Conservation (phyloP, 1,284 basidiomycete species). For the Boletellus sp. region DNA sequence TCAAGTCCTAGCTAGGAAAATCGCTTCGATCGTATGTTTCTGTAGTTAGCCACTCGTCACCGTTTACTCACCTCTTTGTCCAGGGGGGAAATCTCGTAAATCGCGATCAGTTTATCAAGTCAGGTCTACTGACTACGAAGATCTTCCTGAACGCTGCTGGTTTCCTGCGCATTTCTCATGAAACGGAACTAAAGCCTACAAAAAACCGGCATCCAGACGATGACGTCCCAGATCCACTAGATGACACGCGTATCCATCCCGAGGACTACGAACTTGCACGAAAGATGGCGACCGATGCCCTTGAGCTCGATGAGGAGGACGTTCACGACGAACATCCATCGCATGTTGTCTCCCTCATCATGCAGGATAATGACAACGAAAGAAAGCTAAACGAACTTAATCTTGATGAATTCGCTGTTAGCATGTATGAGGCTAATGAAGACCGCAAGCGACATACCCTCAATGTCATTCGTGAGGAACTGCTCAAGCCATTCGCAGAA, state of each 20-base stretch:
- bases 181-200: constrained; percentile 53
- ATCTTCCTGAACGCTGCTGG: constrained; percentile 89
- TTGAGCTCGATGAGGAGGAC: constrained; percentile 95
- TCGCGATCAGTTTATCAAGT: constrained; percentile 81
- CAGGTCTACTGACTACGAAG: constrained; percentile 75
- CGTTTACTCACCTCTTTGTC: constrained; percentile 10
- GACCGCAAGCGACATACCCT: constrained; percentile 87
- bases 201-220: constrained; percentile 73
- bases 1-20: constrained; percentile 80
- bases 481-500: constrained; percentile 86
- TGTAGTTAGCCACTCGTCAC: constrained; percentile 1
- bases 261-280: constrained; percentile 97
- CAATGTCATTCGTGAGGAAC: constrained; percentile 84
- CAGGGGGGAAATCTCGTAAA: constrained; percentile 84
- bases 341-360: constrained; percentile 79
- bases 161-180: constrained; percentile 85
- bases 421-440: constrained; percentile 79
- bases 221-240: constrained; percentile 83
- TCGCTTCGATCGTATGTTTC: constrained; percentile 61
- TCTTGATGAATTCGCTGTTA: constrained; percentile 94
- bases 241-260: constrained; percentile 94
- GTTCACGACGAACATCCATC: constrained; percentile 88
- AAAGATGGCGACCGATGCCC: constrained; percentile 97
- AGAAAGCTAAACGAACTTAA: constrained; percentile 89
- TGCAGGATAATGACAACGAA: constrained; percentile 78